Percentiles rank a stretch among this genome's conserved stretches.
Evolutionary conservation across 768 basidiomycete species (phyloP).

Genomic region (Rhizopogon sp.): DNA sequence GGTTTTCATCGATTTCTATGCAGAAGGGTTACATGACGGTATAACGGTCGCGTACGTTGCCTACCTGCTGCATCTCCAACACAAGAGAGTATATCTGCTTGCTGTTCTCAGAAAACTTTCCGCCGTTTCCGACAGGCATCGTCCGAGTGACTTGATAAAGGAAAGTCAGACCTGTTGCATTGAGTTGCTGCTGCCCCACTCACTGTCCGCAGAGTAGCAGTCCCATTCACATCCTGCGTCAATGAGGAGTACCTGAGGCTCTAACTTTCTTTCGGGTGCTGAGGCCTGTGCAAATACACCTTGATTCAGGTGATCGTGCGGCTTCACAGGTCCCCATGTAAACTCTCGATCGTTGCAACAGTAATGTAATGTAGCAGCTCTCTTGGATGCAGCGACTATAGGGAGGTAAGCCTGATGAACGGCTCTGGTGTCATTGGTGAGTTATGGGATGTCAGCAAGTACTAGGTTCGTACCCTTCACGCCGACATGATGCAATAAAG

Average conservation of each 20-base stretch:
- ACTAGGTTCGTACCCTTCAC: slow-evolving; percentile 64
- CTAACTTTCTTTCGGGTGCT: slow-evolving; percentile 31
- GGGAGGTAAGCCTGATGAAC: slow-evolving; percentile 89
- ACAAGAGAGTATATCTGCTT: slow-evolving; percentile 84
- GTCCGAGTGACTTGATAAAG: slow-evolving; percentile 66
- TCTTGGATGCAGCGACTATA: slow-evolving; percentile 82
- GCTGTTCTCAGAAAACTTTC: slow-evolving; percentile 80
- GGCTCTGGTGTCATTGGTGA: slow-evolving; percentile 40
- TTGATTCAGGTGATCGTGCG: slow-evolving; percentile 51
- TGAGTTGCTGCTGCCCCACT: slow-evolving; percentile 12
- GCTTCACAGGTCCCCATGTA: slow-evolving; percentile 72
- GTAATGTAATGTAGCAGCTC: slow-evolving; percentile 91
- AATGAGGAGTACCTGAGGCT: slow-evolving; percentile 78
- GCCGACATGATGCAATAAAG: slow-evolving; percentile 84
- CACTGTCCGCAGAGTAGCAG: slow-evolving; percentile 61
- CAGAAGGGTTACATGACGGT: neutral
- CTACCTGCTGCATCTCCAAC: slow-evolving; percentile 82
- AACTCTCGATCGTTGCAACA: slow-evolving; percentile 89
- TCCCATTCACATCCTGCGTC: slow-evolving; percentile 94
- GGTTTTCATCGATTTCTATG: slow-evolving; percentile 61
- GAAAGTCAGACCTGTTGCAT: slow-evolving; percentile 24
- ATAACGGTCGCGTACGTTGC: neutral
- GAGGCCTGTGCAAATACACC: slow-evolving; percentile 39
- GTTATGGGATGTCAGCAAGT: neutral
- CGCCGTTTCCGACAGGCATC: slow-evolving; percentile 91